Conservation (phyloP, 2,329 filamentous ascomycete species). For the Aspergillus proliferans region DNA sequence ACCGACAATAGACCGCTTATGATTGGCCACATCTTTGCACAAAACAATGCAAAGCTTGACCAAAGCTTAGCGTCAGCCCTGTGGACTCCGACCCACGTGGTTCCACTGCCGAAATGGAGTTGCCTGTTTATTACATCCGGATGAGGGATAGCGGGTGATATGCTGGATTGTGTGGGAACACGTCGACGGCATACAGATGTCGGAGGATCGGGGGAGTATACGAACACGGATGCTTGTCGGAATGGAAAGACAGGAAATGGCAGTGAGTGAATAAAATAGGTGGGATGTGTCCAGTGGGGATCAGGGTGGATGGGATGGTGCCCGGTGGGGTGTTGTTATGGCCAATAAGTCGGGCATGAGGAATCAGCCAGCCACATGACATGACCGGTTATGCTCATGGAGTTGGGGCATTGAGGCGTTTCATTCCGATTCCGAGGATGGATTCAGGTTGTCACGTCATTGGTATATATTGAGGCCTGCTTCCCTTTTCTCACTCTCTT, state of each 20-base stretch:
- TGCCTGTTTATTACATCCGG: neutral
- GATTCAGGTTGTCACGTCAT: neutral
- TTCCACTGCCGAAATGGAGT: neutral
- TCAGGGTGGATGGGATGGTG: too few species aligned
- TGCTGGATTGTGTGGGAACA: too few species aligned
- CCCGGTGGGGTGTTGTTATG: neutral
- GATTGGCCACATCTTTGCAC: constrained; percentile 1
- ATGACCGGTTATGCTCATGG: neutral
- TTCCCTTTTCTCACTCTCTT: neutral
- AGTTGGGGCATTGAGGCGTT: neutral
- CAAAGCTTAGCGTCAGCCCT: constrained; percentile 10
- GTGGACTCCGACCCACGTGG: neutral
- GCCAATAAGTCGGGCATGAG: neutral
- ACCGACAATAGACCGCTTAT: neutral
- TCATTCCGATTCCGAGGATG: neutral
- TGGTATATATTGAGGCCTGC: neutral
- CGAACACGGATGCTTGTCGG: neutral
- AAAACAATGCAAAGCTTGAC: constrained; percentile 11
- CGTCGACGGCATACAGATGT: neutral
- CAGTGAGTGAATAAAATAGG: neutral
- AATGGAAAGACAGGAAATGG: neutral
- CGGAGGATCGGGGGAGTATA: neutral
- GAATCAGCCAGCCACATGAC: neutral
- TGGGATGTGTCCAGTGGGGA: too few species aligned
- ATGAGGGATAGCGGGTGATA: too few species aligned